Percentiles rank a stretch among this genome's conserved stretches.
These are phyloP conservation scores for Carnegiea gigantea DNA, from an alignment of 179 eudicot genomes.

Conservation along the genomic window DNA sequence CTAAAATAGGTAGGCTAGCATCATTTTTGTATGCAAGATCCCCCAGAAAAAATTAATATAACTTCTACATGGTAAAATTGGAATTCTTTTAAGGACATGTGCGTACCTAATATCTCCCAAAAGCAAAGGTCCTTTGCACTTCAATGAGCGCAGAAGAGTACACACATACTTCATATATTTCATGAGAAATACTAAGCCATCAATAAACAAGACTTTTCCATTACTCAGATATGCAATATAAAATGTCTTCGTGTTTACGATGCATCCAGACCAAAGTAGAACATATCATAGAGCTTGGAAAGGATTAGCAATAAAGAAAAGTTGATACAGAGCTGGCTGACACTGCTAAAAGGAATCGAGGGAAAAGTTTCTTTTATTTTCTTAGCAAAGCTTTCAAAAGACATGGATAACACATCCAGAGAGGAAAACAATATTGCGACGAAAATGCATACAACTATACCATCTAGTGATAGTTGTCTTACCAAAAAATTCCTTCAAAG, in stretches of 20 bases:
- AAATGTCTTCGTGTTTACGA: neutral
- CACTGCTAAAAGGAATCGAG: neutral
- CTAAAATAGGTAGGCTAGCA: neutral
- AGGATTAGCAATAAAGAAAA: neutral
- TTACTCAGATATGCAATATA: neutral
- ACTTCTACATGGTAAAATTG: neutral
- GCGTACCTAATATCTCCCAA: neutral
- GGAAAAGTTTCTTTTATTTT: neutral
- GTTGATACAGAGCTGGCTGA: neutral
- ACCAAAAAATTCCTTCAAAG: conserved; percentile 97
- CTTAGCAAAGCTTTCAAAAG: neutral
- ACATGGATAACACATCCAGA: neutral
- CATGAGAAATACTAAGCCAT: neutral
- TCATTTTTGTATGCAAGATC: neutral
- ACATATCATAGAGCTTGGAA: neutral
- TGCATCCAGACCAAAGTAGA: neutral
- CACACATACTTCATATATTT: neutral
- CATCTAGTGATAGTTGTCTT: conserved; percentile 19
- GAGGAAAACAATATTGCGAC: neutral
- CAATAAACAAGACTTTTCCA: neutral
- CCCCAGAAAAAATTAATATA: neutral
- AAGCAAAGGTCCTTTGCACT: neutral
- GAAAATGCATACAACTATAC: neutral
- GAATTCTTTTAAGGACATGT: neutral
- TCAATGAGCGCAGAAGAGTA: neutral